These are phyloP conservation scores for Rhynchosporium secalis DNA, from an alignment of 2,329 filamentous ascomycete species.

Conservation along the genomic window DNA sequence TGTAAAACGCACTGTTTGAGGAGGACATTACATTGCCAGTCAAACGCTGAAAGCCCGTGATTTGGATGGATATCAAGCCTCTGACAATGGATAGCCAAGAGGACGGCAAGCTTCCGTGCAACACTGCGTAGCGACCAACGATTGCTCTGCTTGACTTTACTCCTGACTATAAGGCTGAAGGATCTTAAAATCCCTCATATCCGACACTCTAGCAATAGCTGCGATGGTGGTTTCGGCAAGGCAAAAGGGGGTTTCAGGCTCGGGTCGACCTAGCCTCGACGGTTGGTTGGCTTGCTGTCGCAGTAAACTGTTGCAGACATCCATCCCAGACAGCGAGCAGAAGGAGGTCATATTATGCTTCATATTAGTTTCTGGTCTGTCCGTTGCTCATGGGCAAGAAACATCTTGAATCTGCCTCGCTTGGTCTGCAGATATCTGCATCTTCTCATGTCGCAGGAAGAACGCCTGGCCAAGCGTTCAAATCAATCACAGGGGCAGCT, in stretches of 20 bases:
- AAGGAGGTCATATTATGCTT: not conserved
- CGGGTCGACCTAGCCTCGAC: not conserved
- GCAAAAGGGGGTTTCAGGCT: not conserved
- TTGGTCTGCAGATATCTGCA: not conserved
- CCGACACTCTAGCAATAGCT: slow-evolving; percentile 29
- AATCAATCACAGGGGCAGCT: not conserved
- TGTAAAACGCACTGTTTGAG: slow-evolving; percentile 9
- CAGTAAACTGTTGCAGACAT: not conserved
- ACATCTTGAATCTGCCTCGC: slow-evolving; percentile 1
- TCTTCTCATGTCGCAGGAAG: slow-evolving; percentile 4
- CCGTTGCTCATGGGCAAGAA: not conserved
- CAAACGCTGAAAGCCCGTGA: slow-evolving; percentile 14
- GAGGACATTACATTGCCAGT: slow-evolving; percentile 18
- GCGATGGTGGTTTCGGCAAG: slow-evolving; percentile 8
- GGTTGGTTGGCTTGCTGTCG: slow-evolving; percentile 1
- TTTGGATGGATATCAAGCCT: slow-evolving; percentile 27
- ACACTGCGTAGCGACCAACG: slow-evolving; percentile 21
- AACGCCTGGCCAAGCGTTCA: not conserved
- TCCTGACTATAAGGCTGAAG: slow-evolving; percentile 34
- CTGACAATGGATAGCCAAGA: slow-evolving; percentile 27
- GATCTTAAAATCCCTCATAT: slow-evolving; percentile 29
- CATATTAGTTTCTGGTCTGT: not conserved
- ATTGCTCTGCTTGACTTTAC: slow-evolving; percentile 8
- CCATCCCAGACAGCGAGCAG: not conserved
- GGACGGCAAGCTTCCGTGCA: slow-evolving; percentile 21